Conservation (phyloP, 306 rosid genomes). For the Rubus idaeus region DNA sequence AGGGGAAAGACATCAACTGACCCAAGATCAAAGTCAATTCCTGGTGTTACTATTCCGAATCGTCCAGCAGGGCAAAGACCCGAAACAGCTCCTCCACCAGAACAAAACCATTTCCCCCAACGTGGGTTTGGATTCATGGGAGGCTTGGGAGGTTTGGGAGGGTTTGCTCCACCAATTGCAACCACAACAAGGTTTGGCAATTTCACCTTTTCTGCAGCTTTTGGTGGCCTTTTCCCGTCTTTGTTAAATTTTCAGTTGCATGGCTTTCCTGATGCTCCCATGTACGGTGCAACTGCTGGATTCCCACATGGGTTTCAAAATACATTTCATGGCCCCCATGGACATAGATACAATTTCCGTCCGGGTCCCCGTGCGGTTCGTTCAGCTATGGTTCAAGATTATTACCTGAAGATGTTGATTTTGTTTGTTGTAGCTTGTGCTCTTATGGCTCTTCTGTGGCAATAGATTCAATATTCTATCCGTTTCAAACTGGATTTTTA, state of each 20-base stretch:
- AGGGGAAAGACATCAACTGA: slow-evolving; percentile 82
- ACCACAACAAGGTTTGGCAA: slow-evolving; percentile 75
- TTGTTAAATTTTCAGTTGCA: slow-evolving; percentile 67
- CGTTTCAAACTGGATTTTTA: slow-evolving; percentile 6
- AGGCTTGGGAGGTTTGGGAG: slow-evolving; percentile 60
- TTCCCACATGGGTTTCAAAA: slow-evolving; percentile 62
- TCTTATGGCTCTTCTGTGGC: slow-evolving; percentile 68
- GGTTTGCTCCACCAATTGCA: slow-evolving; percentile 62
- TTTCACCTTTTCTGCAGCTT: slow-evolving; percentile 72
- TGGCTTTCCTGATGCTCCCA: slow-evolving; percentile 60
- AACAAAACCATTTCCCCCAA: slow-evolving; percentile 55
- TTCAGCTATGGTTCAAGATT: slow-evolving; percentile 40
- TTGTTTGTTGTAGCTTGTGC: slow-evolving; percentile 52
- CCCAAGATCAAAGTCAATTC: slow-evolving; percentile 76
- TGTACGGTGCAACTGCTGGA: slow-evolving; percentile 53
- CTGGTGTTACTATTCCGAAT: slow-evolving; percentile 62
- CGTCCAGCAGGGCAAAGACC: slow-evolving; percentile 86
- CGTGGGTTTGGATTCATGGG: slow-evolving; percentile 72
- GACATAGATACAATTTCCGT: slow-evolving; percentile 50
- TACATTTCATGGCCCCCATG: slow-evolving; percentile 57
- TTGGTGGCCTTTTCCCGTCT: slow-evolving; percentile 77
- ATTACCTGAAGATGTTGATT: slow-evolving; percentile 60
- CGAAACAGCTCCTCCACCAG: slow-evolving; percentile 79
- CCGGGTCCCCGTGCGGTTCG: slow-evolving; percentile 19
- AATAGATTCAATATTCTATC: slow-evolving; percentile 33